Evolutionary conservation across 495 filamentous ascomycete genomes (phyloP).

Genomic region (Daldinia bambusicola): DNA sequence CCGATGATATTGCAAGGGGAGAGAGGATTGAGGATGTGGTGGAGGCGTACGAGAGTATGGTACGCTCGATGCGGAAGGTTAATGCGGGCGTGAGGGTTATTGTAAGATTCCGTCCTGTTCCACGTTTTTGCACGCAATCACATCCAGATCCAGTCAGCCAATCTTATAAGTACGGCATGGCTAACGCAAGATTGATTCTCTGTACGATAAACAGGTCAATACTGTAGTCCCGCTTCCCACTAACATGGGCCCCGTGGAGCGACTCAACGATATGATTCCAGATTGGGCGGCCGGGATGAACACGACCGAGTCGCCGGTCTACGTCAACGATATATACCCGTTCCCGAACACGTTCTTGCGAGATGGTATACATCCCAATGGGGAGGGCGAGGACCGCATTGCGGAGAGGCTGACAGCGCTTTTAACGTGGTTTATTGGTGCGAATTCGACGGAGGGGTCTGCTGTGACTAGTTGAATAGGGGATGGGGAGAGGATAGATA

Average conservation of each 20-base stretch:
- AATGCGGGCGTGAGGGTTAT: conserved; percentile 55
- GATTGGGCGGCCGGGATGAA: conserved; percentile 49
- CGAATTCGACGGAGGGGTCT: conserved; percentile 16
- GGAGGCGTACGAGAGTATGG: conserved; percentile 52
- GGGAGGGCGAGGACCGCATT: conserved; percentile 50
- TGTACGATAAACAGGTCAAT: conserved; percentile 42
- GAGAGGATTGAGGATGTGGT: conserved; percentile 49
- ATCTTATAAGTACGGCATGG: too few relatives aligned
- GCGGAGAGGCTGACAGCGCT: conserved; percentile 46
- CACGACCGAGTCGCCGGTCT: conserved; percentile 50
- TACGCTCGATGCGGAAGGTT: conserved; percentile 47
- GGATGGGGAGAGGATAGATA: background rate
- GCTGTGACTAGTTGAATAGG: conserved; percentile 3
- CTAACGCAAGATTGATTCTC: too few relatives aligned
- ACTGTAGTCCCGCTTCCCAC: conserved; percentile 48
- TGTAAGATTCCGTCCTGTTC: conserved; percentile 33
- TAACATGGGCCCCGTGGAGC: conserved; percentile 40
- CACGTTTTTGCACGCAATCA: too few relatives aligned
- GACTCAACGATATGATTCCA: conserved; percentile 52
- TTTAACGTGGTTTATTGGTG: conserved; percentile 43
- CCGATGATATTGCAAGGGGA: conserved; percentile 53
- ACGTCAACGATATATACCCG: conserved; percentile 53
- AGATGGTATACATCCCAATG: conserved; percentile 56
- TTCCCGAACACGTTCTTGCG: conserved; percentile 46
- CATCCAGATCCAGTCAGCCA: background rate